Evolutionary conservation across 2,329 filamentous ascomycete genomes (phyloP), one percentile per base, ranked within the genome.

Genomic region (Aspergillus versicolor): DNA sequence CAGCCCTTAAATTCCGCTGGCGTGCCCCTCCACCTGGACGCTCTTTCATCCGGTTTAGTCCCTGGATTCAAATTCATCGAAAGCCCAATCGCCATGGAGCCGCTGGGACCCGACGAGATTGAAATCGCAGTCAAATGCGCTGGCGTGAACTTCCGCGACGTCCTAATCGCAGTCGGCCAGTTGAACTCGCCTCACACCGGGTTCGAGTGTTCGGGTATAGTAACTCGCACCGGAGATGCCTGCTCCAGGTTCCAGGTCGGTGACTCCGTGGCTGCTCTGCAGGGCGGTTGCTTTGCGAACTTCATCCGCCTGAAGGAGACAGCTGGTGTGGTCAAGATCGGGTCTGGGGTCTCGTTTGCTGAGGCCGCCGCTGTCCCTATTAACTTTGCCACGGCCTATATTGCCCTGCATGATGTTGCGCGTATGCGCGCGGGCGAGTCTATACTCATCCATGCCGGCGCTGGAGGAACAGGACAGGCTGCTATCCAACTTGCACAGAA

Each of bases 91-190:
- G 30, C 13, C 7, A 11, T 12, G 9, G 32, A 34, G 9, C 43
- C 37, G 12, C 49, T 52, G 5, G 27, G 19, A 9, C 22, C 38
- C 9, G 24, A 44, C n/a, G 38, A 52, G 38, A 43, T 52, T 11
- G 49, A 52, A 22, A 43, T 52, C 17, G 19, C 13, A 12, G 49
- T 52, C 38, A 43, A 41, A 24, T 41, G 37, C 49, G 49, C 38
- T 3, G 49, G 49, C 1, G 21, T 52, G 4, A 52, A 52, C 24
- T 52, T 52, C 49, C 49, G 21, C 21, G 49, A 52, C 12, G 49
- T 52, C 4, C 38, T 52, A n/a, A 52, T 52, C 27, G 49, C 49
- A 13, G 21, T 52, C 11, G 49, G 49, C 37, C 49, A 41, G 37
- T 11, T 52, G 17, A 52, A 42, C 41, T 42, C 27, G 38, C 40